phyloP scores from a whole-genome alignment of 176 grass and related monocot genomes.

The Dendrocalamus sinicus region DNA sequence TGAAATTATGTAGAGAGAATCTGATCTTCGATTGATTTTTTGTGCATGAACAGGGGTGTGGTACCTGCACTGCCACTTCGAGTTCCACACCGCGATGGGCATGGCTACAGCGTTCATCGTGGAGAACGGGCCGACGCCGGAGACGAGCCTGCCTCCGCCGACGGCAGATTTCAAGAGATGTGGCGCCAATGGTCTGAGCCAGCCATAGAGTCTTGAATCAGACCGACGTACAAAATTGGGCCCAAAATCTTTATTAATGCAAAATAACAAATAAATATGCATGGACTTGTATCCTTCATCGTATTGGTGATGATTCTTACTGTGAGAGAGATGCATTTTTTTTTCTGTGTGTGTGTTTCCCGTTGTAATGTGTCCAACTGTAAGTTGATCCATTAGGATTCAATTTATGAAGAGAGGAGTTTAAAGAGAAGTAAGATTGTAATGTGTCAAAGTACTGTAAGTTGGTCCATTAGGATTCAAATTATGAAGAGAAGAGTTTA shows the following conservation, averaged over 20 bases:
- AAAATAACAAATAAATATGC: background rate
- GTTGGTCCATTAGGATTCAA: background rate
- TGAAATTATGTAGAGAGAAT: background rate
- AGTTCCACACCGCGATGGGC: conserved; percentile 36
- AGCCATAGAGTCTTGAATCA: background rate
- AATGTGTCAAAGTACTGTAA: background rate
- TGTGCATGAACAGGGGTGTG: conserved; percentile 20
- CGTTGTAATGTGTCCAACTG: background rate
- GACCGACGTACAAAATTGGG: background rate
- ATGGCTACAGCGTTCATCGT: conserved; percentile 43
- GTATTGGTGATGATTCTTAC: background rate
- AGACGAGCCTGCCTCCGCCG: conserved; percentile 31
- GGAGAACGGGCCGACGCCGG: conserved; percentile 34
- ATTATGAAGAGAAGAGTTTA: background rate
- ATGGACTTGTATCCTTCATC: background rate
- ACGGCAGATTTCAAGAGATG: background rate
- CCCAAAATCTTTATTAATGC: background rate
- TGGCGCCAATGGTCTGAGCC: background rate
- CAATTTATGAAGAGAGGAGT: background rate
- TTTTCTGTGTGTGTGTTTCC: background rate
- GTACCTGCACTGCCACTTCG: conserved; percentile 46
- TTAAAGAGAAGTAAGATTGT: background rate
- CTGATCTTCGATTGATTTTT: conserved; percentile 6
- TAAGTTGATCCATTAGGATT: background rate
- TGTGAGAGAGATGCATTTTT: background rate